These are phyloP conservation scores for Teunomyces cretensis DNA, from an alignment of 805 yeast genomes.

Conservation along the genomic window DNA sequence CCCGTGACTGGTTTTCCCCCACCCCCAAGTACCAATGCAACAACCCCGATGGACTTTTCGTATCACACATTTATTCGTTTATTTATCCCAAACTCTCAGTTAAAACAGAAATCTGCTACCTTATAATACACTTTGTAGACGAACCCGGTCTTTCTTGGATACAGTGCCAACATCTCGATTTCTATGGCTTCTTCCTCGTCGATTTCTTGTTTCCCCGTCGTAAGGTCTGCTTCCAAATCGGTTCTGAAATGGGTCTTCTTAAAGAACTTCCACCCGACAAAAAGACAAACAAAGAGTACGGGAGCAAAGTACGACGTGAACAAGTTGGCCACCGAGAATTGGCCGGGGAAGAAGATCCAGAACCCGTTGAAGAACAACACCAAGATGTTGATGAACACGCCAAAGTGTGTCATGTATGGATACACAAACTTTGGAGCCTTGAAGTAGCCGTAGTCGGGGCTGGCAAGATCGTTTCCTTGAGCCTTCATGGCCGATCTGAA, in stretches of 20 bases:
- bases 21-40: too few species aligned
- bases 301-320: slow-evolving; percentile 41
- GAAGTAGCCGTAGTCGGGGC: slow-evolving; percentile 28
- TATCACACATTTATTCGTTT: too few species aligned
- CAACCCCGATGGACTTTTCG: too few species aligned
- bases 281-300: slow-evolving; percentile 49
- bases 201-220: slow-evolving; percentile 54
- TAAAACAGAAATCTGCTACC: slow-evolving; percentile 22
- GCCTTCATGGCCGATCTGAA: slow-evolving; percentile 28
- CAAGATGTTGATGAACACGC: slow-evolving; percentile 18
- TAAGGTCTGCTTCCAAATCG: slow-evolving; percentile 52
- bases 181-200: slow-evolving; percentile 55
- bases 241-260: slow-evolving; percentile 48
- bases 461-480: slow-evolving; percentile 37
- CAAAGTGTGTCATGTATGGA: slow-evolving; percentile 57
- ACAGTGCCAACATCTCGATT: slow-evolving; percentile 16
- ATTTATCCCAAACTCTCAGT: slow-evolving; percentile 12
- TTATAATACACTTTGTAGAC: slow-evolving; percentile 20
- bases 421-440: slow-evolving; percentile 54
- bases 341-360: slow-evolving; percentile 40
- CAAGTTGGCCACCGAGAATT: slow-evolving; percentile 31
- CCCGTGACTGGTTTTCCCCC: too few species aligned
- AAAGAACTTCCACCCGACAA: slow-evolving; percentile 50
- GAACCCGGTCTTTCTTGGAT: slow-evolving; percentile 21
- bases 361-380: slow-evolving; percentile 42